These are phyloP conservation scores for Trichosanthes truncata DNA, from an alignment of 306 rosid genomes.

Conservation along the genomic window DNA sequence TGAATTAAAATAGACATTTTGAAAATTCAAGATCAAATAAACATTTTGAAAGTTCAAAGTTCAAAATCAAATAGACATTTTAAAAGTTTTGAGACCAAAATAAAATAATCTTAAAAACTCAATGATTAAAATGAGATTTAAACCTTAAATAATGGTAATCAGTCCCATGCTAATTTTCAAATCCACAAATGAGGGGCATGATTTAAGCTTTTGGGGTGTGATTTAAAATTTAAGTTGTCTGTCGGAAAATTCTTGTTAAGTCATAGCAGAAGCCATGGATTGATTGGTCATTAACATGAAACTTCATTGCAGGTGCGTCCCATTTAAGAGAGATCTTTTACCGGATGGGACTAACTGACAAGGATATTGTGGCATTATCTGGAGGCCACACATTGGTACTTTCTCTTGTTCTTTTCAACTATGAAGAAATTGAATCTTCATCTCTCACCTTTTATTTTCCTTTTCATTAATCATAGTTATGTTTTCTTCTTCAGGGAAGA, in stretches of 20 bases:
- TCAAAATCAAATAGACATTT: neutral
- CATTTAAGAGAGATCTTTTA: conserved; percentile 59
- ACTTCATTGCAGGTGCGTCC: conserved; percentile 37
- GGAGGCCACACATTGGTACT: conserved; percentile 91
- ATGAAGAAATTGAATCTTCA: neutral
- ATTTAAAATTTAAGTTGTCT: too few relatives aligned
- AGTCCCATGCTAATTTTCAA: neutral
- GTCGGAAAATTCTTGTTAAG: neutral
- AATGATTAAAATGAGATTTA: neutral
- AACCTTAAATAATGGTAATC: neutral
- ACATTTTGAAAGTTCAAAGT: neutral
- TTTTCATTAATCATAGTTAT: neutral
- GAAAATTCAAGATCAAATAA: neutral
- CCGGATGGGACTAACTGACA: conserved; percentile 67
- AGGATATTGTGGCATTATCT: conserved; percentile 76
- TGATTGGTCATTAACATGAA: neutral
- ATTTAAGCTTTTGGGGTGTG: neutral
- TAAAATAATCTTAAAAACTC: neutral
- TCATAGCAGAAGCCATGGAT: neutral
- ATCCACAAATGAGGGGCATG: neutral
- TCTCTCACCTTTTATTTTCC: neutral
- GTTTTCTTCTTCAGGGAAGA: conserved; percentile 41
- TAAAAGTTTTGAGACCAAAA: neutral
- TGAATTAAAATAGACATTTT: neutral
- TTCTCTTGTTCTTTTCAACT: conserved; percentile 6